A percentile compares a stretch with the other conserved stretches of the same genome.
Evolutionary conservation across 768 basidiomycete genomes (phyloP).

Genomic region (Agaricus blazei): DNA sequence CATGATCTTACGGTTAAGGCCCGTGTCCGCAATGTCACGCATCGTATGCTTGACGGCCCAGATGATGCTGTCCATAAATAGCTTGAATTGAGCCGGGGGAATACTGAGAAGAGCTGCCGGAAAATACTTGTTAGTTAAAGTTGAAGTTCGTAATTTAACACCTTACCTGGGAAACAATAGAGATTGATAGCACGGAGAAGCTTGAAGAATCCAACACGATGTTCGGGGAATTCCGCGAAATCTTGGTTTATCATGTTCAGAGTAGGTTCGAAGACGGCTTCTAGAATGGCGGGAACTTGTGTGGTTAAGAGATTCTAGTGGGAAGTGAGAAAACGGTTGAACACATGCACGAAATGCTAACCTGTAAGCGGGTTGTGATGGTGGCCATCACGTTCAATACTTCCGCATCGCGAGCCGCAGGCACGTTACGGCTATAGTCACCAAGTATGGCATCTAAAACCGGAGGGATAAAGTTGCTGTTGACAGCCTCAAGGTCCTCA

Average conservation of each 20-base stretch:
- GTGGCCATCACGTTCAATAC: slow-evolving; percentile 97
- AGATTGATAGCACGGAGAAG: slow-evolving; percentile 88
- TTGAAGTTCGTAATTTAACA: background rate
- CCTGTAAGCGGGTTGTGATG: slow-evolving; percentile 83
- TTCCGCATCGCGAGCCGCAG: slow-evolving; percentile 91
- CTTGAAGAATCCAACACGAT: slow-evolving; percentile 96
- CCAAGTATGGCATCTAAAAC: slow-evolving; percentile 96
- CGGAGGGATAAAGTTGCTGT: slow-evolving; percentile 88
- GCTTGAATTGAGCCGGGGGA: slow-evolving; percentile 91
- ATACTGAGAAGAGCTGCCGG: slow-evolving; percentile 71
- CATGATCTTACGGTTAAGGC: slow-evolving; percentile 58
- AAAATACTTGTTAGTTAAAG: slow-evolving; percentile 8
- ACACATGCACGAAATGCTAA: slow-evolving; percentile 35
- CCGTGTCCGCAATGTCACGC: slow-evolving; percentile 95
- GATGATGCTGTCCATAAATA: slow-evolving; percentile 96
- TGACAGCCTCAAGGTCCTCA: slow-evolving; percentile 92
- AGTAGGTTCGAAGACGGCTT: slow-evolving; percentile 96
- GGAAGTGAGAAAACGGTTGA: slow-evolving; percentile 10
- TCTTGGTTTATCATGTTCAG: slow-evolving; percentile 99
- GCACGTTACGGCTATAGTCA: slow-evolving; percentile 93
- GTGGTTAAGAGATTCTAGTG: slow-evolving; percentile 77
- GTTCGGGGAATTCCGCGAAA: slow-evolving; percentile 97
- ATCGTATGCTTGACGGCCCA: slow-evolving; percentile 99
- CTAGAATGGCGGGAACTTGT: slow-evolving; percentile 91
- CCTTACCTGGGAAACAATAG: slow-evolving; percentile 90